Conservation (phyloP, 2,329 filamentous ascomycete species). For the Hypoxylon sp. region DNA sequence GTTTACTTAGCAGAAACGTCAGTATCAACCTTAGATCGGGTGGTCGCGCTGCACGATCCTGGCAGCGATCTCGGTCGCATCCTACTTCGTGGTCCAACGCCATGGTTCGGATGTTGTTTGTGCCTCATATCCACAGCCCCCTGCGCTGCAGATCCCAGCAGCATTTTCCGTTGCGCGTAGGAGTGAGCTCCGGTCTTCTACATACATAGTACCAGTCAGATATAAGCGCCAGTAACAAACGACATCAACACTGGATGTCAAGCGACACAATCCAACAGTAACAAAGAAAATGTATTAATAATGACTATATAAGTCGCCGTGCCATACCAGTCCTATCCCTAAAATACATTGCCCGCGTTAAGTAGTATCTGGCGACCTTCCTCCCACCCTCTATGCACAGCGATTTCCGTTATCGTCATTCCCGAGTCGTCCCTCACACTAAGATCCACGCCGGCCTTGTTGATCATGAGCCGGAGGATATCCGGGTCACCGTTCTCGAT, state of each 20-base stretch:
- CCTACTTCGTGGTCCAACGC: slow-evolving; percentile 36
- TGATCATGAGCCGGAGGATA: slow-evolving; percentile 61
- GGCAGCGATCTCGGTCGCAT: slow-evolving; percentile 26
- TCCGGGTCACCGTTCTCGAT: slow-evolving; percentile 68
- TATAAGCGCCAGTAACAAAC: slow-evolving; percentile 49
- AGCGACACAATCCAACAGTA: neutral
- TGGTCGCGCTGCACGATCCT: slow-evolving; percentile 26
- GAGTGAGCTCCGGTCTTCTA: slow-evolving; percentile 42
- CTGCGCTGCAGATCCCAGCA: slow-evolving; percentile 34
- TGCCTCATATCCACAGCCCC: too few relatives aligned
- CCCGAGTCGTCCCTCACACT: slow-evolving; percentile 62
- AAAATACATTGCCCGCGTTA: slow-evolving; percentile 28
- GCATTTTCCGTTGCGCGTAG: slow-evolving; percentile 50
- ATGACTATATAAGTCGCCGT: too few relatives aligned
- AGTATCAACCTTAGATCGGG: slow-evolving; percentile 29
- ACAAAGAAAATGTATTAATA: slow-evolving; percentile 9
- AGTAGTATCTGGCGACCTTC: slow-evolving; percentile 61
- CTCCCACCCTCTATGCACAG: slow-evolving; percentile 64
- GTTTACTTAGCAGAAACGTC: slow-evolving; percentile 33
- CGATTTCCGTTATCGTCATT: slow-evolving; percentile 64
- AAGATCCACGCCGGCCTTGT: slow-evolving; percentile 60
- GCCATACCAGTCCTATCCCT: slow-evolving; percentile 1
- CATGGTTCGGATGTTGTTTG: too few relatives aligned
- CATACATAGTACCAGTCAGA: too few relatives aligned
- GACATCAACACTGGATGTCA: slow-evolving; percentile 45